Conservation (phyloP, 805 yeast species). For the Saccharomycopsis babjevae region DNA sequence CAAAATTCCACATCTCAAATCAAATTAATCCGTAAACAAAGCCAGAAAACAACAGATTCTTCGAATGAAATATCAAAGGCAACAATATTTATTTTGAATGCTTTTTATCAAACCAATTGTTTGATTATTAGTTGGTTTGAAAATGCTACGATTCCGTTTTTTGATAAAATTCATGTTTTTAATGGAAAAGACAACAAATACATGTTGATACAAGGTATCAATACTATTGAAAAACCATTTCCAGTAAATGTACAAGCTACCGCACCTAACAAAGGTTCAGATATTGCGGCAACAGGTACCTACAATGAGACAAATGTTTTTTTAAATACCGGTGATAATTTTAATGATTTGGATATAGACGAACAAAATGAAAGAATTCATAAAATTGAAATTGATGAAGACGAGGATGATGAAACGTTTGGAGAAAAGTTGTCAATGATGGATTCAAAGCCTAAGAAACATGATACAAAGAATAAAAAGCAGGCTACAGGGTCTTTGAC, state of each 20-base stretch:
- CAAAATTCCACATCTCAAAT: constrained; percentile 32
- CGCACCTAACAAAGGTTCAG: constrained; percentile 26
- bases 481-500: constrained; percentile 71
- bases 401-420: constrained; percentile 34
- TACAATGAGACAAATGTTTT: constrained; percentile 47
- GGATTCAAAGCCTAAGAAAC: constrained; percentile 22
- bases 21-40: constrained; percentile 29
- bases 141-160: constrained; percentile 44
- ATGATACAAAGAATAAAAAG: constrained; percentile 23
- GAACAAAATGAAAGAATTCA: constrained; percentile 26
- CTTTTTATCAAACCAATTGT: constrained; percentile 26
- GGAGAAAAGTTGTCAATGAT: constrained; percentile 38
- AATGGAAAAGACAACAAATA: constrained; percentile 28
- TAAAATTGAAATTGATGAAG: constrained; percentile 21
- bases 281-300: constrained; percentile 41
- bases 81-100: constrained; percentile 18
- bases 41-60: constrained; percentile 28
- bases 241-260: constrained; percentile 2
- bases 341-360: constrained; percentile 42
- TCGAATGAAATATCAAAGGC: neutral
- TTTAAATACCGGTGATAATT: constrained; percentile 49
- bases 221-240: constrained; percentile 1
- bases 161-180: constrained; percentile 45
- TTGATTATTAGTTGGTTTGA: constrained; percentile 53
- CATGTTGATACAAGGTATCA: neutral